Percentiles rank a stretch among this genome's conserved stretches.
Evolutionary conservation across 371 early-diverging fungal genomes (phyloP).

Genomic region (Saksenaea vasiformis): DNA sequence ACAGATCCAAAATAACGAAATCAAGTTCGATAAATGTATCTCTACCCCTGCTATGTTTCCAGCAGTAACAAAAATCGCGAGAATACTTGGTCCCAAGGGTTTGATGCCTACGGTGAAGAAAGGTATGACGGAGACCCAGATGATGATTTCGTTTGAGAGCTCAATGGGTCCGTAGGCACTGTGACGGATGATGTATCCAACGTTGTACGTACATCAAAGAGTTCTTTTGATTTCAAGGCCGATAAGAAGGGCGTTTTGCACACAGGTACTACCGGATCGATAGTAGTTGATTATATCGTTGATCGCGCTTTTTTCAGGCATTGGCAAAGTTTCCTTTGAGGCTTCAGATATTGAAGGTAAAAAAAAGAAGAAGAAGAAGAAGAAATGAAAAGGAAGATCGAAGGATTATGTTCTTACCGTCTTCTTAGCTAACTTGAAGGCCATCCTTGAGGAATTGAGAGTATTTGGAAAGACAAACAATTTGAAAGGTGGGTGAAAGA

Average conservation of each 20-base stretch:
- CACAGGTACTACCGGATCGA: slow-evolving; percentile 50
- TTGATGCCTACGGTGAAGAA: slow-evolving; percentile 95
- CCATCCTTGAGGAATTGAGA: slow-evolving; percentile 59
- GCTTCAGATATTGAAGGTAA: slow-evolving; percentile 53
- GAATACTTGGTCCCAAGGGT: slow-evolving; percentile 90
- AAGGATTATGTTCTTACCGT: not conserved
- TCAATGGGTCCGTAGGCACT: slow-evolving; percentile 51
- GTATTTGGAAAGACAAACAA: slow-evolving; percentile 60
- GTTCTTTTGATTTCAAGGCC: slow-evolving; percentile 76
- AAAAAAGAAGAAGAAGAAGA: not conserved
- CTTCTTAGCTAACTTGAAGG: slow-evolving; percentile 49
- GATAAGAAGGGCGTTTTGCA: slow-evolving; percentile 76
- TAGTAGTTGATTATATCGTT: not conserved
- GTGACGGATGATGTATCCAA: slow-evolving; percentile 73
- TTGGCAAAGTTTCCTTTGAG: slow-evolving; percentile 56
- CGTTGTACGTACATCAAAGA: slow-evolving; percentile 63
- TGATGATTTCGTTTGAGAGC: not conserved
- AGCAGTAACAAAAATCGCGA: slow-evolving; percentile 87
- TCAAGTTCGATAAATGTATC: slow-evolving; percentile 84
- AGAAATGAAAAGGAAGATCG: not conserved
- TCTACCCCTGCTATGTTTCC: slow-evolving; percentile 91
- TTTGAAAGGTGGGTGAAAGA: slow-evolving; percentile 49
- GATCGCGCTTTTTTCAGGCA: slow-evolving; percentile 28
- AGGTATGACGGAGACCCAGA: slow-evolving; percentile 45
- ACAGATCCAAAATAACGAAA: slow-evolving; percentile 61